Evolutionary conservation across 805 yeast species (phyloP), one percentile per base, ranked within the genome.

Genomic region (Candida rishiriensis): DNA sequence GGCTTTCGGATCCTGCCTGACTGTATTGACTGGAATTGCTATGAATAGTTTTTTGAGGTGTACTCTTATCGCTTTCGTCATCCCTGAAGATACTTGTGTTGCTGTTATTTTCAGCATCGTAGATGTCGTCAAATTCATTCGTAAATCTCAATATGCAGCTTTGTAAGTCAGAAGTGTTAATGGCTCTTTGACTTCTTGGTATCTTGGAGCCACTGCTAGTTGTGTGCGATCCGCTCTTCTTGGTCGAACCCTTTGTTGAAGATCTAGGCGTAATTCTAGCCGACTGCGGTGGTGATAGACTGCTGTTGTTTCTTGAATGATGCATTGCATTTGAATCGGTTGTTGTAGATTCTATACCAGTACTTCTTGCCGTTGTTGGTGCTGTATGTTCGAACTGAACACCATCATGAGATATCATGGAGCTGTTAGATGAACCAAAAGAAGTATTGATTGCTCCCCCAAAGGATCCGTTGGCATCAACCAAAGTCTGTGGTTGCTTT

Each of bases 121-220:
- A 56, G 11, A 54, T 47, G 42, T 68, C 73, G 51, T 70, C 73
- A 52, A 70, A 70, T 38, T 71, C 75, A 46, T 64, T 65, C 1
- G 72, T 56, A 44, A 71, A 69, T 32, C 63, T 59, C 31, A 66
- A 38, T 15, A 71, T 58, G 48, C 73, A 69, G 39, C 69, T 68
- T 53, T 70, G 70, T 32, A 70, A 49, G 47, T 68, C 73, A 13
- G 68, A 48, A 0, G 72, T 68, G 50, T 70, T 70, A 5, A 66
- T 49, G 6, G 66, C 63, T 16, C 57, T 42, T 36, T 59, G 59
- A 29, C 50, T 47, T 44, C 61, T 49, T 7, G 56, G 44, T 3
- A 53, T n/a, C 31, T 43, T 49, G 11, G 48, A 45, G 4, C 54
- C 50, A 34, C 54, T 48, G 33, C 54, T 43, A 3, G 39, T 33